Conservation (phyloP, 2,329 filamentous ascomycete species). For the Seiridium cupressi region DNA sequence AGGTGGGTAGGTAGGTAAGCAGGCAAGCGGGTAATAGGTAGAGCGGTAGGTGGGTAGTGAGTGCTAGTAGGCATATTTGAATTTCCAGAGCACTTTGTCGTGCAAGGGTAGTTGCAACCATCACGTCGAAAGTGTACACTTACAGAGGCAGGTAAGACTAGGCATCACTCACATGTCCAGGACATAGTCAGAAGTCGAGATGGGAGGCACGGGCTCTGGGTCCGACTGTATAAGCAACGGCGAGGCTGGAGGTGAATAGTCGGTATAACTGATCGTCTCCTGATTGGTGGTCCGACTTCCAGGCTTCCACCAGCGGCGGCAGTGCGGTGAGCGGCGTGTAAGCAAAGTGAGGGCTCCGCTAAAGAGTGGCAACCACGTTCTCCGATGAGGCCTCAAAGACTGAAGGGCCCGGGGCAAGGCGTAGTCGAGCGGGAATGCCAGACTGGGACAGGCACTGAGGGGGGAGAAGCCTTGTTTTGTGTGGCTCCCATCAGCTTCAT, state of each 20-base stretch:
- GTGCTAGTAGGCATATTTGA: background rate
- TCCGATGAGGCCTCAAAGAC: too few relatives aligned
- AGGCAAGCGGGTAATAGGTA: background rate
- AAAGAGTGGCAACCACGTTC: background rate
- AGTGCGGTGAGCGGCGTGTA: background rate
- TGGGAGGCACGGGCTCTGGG: background rate
- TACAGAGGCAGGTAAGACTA: background rate
- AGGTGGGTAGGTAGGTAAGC: background rate
- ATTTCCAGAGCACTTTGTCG: background rate
- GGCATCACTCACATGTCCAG: background rate
- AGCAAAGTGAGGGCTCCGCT: background rate
- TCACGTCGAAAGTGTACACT: background rate
- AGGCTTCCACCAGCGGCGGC: background rate
- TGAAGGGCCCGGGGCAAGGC: too few relatives aligned
- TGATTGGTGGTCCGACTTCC: background rate
- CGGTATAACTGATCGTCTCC: background rate
- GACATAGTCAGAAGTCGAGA: background rate
- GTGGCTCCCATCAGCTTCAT: background rate
- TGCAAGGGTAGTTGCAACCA: background rate
- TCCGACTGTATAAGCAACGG: background rate
- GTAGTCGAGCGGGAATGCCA: too few relatives aligned
- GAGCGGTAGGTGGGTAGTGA: background rate
- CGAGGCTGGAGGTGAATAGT: background rate
- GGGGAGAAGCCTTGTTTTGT: slow-evolving; percentile 2
- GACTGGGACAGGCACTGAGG: background rate